Evolutionary conservation across 371 early-diverging fungal species (phyloP), one percentile per base, ranked within the genome.

Genomic region (Vairimorpha necatrix): DNA sequence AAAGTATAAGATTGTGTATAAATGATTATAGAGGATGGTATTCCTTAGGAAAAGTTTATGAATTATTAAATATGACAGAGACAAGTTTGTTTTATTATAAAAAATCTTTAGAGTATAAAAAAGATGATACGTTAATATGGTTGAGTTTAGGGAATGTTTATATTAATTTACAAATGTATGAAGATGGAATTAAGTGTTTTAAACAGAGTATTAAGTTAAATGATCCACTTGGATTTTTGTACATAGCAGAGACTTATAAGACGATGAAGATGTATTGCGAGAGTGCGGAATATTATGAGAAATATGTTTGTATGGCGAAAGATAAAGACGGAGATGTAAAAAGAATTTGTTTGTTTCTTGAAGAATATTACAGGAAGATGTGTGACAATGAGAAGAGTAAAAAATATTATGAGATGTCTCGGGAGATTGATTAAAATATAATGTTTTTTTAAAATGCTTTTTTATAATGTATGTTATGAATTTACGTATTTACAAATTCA

Each of bases 11-110:
- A 61, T 86, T 89, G 38, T 90, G 91, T 70, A 86, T 86, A 26
- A 85, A 88, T 16, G 94, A 95, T 79, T 93, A 91, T 82, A 87
- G 93, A 33, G 93, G 93, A 0, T 94, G 94, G 94, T 90, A 89
- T 79, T 93, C 91, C 9, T 83, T 94, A 47, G 95, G 93, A 16
- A 91, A 93, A 73, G 89, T 91, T 0, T 93, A 94, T 83, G 91
- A 92, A 82, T 82, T 91, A 22, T 87, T 93, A 33, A 88, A 88
- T 38, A 87, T 93, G 84, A 87, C 88, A 22, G 88, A 89, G 71
- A 91, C 91, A 74, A 89, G 94, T 0, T 77, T 90, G n/a, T 89
- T 87, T 75, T 93, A 94, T 82, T 93, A 88, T 82, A 87, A 89
- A 79, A 87, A 89, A 33, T 90, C 94, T 2, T 85, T 89, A 0